These are phyloP conservation scores for Phialophora tarda DNA, from an alignment of 2,329 filamentous ascomycete genomes.

Conservation along the genomic window DNA sequence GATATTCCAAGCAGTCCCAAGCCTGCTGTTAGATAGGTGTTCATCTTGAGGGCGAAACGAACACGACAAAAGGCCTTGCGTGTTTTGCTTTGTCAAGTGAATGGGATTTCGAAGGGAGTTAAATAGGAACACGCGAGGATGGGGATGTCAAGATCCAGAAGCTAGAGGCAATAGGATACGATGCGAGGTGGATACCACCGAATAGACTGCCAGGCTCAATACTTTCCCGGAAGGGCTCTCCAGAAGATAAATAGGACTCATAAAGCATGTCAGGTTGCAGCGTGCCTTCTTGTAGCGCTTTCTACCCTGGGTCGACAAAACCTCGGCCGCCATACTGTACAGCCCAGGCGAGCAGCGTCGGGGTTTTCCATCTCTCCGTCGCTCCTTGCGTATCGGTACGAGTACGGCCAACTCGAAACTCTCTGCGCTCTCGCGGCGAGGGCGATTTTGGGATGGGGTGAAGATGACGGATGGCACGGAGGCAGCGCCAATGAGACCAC, in stretches of 20 bases:
- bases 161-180: background rate
- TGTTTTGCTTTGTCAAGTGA: background rate
- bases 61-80: background rate
- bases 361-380: background rate
- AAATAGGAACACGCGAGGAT: background rate
- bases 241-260: background rate
- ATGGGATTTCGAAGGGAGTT: background rate
- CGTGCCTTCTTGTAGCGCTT: background rate
- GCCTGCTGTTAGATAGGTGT: constrained; percentile 16
- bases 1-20: constrained; percentile 23
- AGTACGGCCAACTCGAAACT: background rate
- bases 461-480: background rate
- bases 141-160: background rate
- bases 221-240: background rate
- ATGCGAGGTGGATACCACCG: background rate
- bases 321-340: background rate
- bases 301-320: background rate
- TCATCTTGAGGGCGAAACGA: constrained; percentile 16
- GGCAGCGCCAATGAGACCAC: background rate
- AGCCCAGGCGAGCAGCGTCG: background rate
- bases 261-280: background rate
- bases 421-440: background rate
- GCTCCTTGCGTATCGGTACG: background rate
- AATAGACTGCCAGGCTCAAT: background rate
- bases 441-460: background rate